Base-by-base conservation (phyloP, 257 asterid genomes). In the Perilla frutescens region DNA sequence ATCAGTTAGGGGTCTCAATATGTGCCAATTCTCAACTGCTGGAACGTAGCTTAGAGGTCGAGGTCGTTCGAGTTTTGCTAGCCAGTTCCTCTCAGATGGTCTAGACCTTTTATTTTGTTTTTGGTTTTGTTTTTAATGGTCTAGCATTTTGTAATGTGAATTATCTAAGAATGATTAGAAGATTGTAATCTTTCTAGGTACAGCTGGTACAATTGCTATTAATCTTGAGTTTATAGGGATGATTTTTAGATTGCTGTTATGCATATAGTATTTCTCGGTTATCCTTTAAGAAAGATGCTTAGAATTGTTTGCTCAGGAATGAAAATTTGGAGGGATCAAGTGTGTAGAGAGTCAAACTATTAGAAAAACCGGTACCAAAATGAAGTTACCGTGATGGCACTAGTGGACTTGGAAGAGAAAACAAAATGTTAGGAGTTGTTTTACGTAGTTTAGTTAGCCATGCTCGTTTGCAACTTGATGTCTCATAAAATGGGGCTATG, bases 1-100 rank as follows among this genome's bases (percentile, higher is more conserved):
- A 71, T 40, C 49, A 26, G 70, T 9, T 45, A 5, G 5, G 65
- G 55, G 1, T 54, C 62, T 70, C 29, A 45, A 60, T 64, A 32
- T 43, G 40, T 44, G 68, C 54, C 39, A 10, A 26, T 41, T 14
- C 66, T 62, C 59, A 53, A 44, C 40, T 62, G 29, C 62, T 50
- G 32, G 64, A 62, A n/a, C 45, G 66, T 60, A 31, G 15, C 41
- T 15, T 61, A 37, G 32, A 29, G 39, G 41, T 26, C 56, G 6
- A 31, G 50, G n/a, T 39, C 62, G 26, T 58, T 41, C 63, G 37
- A 20, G 41, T 70, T 65, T 53, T 5, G 34, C 10, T 64, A 4
- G 36, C 26, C 15, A 15, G 9, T 29, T 66, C 40, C 15, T 64
- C 53, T 64, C 7, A 5, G 10, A 3, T 39, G 34, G 72, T 65